A percentile compares a stretch with the other conserved stretches of the same genome.
Evolutionary conservation across 257 asterid species (phyloP).

Genomic region (Paulownia fortunei): DNA sequence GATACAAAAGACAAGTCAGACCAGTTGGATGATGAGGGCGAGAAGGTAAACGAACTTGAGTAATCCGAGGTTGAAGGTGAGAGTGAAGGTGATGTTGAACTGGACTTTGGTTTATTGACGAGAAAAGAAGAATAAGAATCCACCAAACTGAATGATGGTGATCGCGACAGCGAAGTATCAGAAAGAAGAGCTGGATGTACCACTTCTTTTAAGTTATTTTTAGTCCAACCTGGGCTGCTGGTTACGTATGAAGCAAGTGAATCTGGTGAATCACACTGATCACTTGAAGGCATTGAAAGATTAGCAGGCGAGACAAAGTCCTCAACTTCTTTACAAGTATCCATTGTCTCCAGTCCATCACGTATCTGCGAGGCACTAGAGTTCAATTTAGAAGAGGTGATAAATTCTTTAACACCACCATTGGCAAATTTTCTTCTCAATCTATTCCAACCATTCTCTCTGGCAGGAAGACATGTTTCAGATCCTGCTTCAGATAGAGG

Average conservation of each 20-base stretch:
- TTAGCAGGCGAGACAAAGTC: conserved; percentile 36
- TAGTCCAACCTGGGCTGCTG: conserved; percentile 42
- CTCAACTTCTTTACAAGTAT: conserved; percentile 40
- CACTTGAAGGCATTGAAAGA: conserved; percentile 45
- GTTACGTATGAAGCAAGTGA: conserved; percentile 49
- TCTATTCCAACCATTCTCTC: conserved; percentile 70
- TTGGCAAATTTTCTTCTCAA: conserved; percentile 59
- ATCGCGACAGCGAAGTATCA: conserved; percentile 48
- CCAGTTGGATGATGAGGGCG: conserved; percentile 83
- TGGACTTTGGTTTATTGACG: conserved; percentile 49
- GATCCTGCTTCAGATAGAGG: conserved; percentile 61
- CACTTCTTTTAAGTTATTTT: conserved; percentile 42
- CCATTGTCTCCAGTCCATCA: conserved; percentile 37
- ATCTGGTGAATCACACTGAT: conserved; percentile 48
- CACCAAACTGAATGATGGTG: conserved; percentile 56
- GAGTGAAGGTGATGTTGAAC: conserved; percentile 59
- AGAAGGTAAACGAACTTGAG: conserved; percentile 73
- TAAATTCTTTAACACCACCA: conserved; percentile 58
- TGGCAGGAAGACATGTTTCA: conserved; percentile 66
- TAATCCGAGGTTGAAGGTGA: conserved; percentile 76
- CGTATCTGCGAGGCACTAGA: conserved; percentile 18
- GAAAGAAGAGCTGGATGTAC: conserved; percentile 31
- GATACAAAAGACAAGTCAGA: conserved; percentile 65
- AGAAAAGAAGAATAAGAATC: conserved; percentile 54
- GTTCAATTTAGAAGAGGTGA: conserved; percentile 54